phyloP scores from a whole-genome alignment of 306 rosid species.

The Casuarina equisetifolia region DNA sequence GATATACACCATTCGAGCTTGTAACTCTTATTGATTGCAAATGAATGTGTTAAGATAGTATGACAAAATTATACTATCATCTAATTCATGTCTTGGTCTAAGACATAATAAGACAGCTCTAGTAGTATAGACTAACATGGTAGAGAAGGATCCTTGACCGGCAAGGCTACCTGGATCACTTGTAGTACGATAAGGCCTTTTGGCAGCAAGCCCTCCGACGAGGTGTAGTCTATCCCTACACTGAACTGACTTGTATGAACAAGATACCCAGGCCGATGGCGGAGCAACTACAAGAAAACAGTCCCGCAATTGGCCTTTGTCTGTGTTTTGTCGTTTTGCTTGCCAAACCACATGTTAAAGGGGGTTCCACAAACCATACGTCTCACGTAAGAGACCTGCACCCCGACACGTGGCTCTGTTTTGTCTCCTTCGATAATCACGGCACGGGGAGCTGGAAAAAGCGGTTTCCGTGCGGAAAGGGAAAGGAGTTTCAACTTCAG shows the following conservation, averaged over 20 bases:
- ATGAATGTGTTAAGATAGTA: too few relatives aligned
- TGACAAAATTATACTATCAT: too few relatives aligned
- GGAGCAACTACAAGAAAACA: not conserved
- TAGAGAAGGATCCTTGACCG: too few relatives aligned
- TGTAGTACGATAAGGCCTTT: not conserved
- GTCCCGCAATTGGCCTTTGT: not conserved
- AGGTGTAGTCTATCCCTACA: not conserved
- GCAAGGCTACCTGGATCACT: too few relatives aligned
- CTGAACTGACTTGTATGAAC: not conserved
- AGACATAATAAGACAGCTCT: too few relatives aligned
- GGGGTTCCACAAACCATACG: conserved; percentile 1
- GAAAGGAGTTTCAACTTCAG: not conserved
- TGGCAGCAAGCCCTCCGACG: not conserved
- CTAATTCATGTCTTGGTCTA: too few relatives aligned
- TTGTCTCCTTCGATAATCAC: conserved; percentile 17
- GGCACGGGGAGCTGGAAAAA: not conserved
- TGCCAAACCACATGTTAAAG: conserved; percentile 14
- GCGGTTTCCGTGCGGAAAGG: not conserved
- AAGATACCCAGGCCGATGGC: not conserved
- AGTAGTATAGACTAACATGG: too few relatives aligned
- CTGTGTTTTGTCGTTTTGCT: not conserved
- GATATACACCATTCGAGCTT: too few relatives aligned
- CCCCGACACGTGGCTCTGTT: conserved; percentile 5
- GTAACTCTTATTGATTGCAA: too few relatives aligned
- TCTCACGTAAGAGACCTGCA: conserved; percentile 4